These are phyloP conservation scores for Skeletonema menzelii DNA, from an alignment of 108 stramenopile species.

Conservation along the genomic window DNA sequence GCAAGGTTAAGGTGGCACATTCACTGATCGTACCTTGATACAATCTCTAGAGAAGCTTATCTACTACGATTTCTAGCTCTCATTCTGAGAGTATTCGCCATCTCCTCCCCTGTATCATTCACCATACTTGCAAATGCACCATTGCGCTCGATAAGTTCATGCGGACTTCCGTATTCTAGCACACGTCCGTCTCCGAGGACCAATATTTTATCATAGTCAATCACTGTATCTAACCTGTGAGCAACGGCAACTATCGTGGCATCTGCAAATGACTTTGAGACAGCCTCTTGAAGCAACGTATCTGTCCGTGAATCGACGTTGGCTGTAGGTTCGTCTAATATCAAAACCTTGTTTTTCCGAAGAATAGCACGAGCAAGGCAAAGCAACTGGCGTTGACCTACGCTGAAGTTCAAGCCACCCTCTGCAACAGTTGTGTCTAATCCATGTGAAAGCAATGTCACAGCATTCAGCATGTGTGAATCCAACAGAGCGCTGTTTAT, in stretches of 20 bases:
- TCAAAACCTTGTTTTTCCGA: conserved; percentile 73
- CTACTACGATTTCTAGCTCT: conserved; percentile 16
- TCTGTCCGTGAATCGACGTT: conserved; percentile 88
- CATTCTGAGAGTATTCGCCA: conserved; percentile 32
- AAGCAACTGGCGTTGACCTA: conserved; percentile 94
- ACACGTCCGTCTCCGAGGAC: conserved; percentile 90
- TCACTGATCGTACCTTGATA: no score
- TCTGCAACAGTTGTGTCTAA: conserved; percentile 81
- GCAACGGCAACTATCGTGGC: conserved; percentile 93
- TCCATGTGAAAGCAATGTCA: conserved; percentile 65
- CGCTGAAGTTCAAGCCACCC: conserved; percentile 89
- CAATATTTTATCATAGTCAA: conserved; percentile 87
- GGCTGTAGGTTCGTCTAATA: conserved; percentile 93
- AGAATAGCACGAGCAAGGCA: conserved; percentile 94
- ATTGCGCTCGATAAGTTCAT: conserved; percentile 50
- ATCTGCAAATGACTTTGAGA: conserved; percentile 63
- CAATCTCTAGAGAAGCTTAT: no score
- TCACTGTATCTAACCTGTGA: conserved; percentile 93
- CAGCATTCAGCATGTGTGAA: conserved; percentile 71
- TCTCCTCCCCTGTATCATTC: conserved; percentile 52
- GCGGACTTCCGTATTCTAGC: conserved; percentile 88
- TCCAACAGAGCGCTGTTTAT: conserved; percentile 59
- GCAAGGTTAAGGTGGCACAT: no score
- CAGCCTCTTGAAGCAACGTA: conserved; percentile 80
- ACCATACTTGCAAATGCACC: conserved; percentile 58